Percentiles rank a stretch among this genome's conserved stretches.
Conservation (phyloP, 2,329 filamentous ascomycete genomes). For the Pestalotiopsis sp. region DNA sequence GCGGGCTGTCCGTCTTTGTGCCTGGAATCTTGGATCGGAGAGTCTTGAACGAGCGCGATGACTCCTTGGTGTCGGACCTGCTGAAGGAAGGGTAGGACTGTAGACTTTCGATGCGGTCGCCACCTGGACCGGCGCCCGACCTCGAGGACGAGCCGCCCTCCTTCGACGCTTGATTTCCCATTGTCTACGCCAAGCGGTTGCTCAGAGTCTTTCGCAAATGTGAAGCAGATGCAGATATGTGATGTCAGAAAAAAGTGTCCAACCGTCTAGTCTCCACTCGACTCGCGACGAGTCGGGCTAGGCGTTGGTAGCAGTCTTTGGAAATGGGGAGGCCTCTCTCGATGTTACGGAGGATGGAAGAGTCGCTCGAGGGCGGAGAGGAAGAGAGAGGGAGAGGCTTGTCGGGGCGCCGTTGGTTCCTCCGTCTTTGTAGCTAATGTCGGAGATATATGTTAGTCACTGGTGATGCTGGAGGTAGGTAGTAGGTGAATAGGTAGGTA, state of each 20-base stretch:
- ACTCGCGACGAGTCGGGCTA: neutral
- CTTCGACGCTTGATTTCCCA: constrained; percentile 78
- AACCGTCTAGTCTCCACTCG: constrained; percentile 5
- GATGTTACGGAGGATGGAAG: constrained; percentile 55
- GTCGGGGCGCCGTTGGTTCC: constrained; percentile 46
- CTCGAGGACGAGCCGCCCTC: constrained; percentile 55
- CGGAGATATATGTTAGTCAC: constrained; percentile 29
- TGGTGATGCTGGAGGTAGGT: constrained; percentile 8
- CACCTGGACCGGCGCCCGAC: constrained; percentile 37
- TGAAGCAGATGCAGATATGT: constrained; percentile 15
- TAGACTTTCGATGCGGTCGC: constrained; percentile 58
- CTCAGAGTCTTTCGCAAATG: constrained; percentile 17
- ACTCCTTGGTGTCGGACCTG: constrained; percentile 91
- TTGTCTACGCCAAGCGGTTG: constrained; percentile 34
- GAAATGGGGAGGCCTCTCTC: constrained; percentile 12
- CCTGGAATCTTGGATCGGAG: constrained; percentile 90
- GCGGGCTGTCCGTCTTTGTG: constrained; percentile 76
- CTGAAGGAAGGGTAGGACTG: constrained; percentile 91
- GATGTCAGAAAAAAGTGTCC: constrained; percentile 27
- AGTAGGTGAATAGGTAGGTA: too few relatives aligned
- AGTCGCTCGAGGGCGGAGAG: constrained; percentile 53
- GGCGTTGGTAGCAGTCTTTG: neutral
- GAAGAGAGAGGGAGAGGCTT: constrained; percentile 45
- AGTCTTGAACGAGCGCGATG: constrained; percentile 80
- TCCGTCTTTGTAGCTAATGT: constrained; percentile 48